phyloP scores from a whole-genome alignment of 2,329 filamentous ascomycete species.

The Furcasterigmium sp. region DNA sequence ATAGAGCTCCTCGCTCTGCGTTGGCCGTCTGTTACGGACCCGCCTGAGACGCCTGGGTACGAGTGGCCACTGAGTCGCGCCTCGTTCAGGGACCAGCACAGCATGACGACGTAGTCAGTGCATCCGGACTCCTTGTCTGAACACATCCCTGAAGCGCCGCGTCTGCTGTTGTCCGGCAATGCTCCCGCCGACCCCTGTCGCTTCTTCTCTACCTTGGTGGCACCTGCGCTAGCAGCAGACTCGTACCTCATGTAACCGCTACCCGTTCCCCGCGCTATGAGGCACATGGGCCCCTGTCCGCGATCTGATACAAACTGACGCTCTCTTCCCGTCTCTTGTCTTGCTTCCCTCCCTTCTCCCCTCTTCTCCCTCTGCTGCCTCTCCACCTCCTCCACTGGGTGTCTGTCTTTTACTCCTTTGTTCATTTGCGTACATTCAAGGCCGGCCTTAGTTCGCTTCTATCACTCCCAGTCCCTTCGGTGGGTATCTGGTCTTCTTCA shows the following conservation, averaged over 20 bases:
- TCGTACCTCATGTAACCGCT: neutral
- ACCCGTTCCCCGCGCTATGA: neutral
- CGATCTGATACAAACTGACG: neutral
- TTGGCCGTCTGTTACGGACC: neutral
- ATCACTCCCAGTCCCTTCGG: neutral
- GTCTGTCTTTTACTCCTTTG: constrained; percentile 1
- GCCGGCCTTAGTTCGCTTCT: constrained; percentile 1
- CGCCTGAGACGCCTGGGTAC: neutral
- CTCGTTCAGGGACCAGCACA: neutral
- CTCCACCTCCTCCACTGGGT: constrained; percentile 1
- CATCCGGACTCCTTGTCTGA: constrained; percentile 1
- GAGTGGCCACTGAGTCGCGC: neutral
- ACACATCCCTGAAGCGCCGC: constrained; percentile 4
- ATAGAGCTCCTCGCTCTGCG: too few relatives aligned
- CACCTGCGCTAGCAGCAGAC: neutral
- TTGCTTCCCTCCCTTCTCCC: constrained; percentile 1
- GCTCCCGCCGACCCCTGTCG: neutral
- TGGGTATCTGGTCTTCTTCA: neutral
- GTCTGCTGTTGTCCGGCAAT: constrained; percentile 1
- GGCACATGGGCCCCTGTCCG: neutral
- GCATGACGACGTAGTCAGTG: constrained; percentile 2
- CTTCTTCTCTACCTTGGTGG: neutral
- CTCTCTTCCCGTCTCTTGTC: neutral
- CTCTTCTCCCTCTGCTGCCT: constrained; percentile 4
- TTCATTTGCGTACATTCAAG: constrained; percentile 1